phyloP scores from a whole-genome alignment of 2,329 filamentous ascomycete genomes.

The Colletotrichum tofieldiae region DNA sequence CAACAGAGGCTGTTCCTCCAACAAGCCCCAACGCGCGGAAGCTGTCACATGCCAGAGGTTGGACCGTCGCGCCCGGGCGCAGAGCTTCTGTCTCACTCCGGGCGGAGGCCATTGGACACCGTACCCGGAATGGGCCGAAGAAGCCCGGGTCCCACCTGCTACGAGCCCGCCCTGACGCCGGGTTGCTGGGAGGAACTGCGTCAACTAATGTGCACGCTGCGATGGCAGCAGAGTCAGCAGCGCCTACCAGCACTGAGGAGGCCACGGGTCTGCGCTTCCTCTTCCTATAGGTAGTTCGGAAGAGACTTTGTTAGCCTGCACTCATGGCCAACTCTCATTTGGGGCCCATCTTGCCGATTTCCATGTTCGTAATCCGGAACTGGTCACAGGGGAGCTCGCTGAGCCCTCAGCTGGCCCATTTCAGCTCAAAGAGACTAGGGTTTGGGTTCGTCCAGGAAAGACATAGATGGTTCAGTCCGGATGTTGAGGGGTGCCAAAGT shows the following conservation, averaged over 20 bases:
- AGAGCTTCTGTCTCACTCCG: slow-evolving; percentile 19
- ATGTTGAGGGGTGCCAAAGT: background rate
- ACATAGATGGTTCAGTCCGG: background rate
- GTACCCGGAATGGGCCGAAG: slow-evolving; percentile 31
- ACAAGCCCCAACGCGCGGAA: background rate
- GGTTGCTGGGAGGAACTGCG: background rate
- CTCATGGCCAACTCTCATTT: background rate
- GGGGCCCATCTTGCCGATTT: background rate
- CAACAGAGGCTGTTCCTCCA: background rate
- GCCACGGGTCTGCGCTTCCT: background rate
- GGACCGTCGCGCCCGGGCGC: background rate
- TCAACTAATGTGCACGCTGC: background rate
- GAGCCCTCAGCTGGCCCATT: background rate
- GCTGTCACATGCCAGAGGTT: slow-evolving; percentile 30
- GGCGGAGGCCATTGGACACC: slow-evolving; percentile 33
- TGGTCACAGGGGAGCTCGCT: background rate
- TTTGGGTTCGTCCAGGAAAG: background rate
- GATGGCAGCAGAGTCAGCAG: background rate
- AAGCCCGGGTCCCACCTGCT: slow-evolving; percentile 29
- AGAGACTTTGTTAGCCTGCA: background rate
- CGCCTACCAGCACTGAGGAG: background rate
- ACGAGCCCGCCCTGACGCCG: slow-evolving; percentile 18
- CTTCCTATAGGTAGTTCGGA: background rate
- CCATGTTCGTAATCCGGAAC: background rate
- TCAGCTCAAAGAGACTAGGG: background rate